Evolutionary conservation across 495 filamentous ascomycete genomes (phyloP), one percentile per base, ranked within the genome.

Genomic region (Aspergillus kassunensis): DNA sequence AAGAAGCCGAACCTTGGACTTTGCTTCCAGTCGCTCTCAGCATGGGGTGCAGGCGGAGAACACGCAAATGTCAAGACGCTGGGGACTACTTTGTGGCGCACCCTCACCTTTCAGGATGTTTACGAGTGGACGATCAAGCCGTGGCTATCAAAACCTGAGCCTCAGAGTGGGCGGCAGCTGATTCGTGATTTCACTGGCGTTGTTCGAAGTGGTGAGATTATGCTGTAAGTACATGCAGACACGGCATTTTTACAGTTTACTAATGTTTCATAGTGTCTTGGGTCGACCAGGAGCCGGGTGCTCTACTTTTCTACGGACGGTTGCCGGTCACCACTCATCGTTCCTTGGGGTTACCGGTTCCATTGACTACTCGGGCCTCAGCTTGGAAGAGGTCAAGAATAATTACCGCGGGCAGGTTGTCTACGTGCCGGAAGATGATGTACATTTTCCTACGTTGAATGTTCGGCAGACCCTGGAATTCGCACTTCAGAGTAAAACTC

Each of bases 271-370:
- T 44, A 68, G 65, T 6, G 90, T 96, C 12, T 72, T 96, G 12
- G 91, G 91, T 18, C 79, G 87, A 44, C 91, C 91, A 1, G 91
- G 91, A 3, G 83, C 84, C 7, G 90, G 90, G 29, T 96, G 91
- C 65, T 91, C 91, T 0, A 92, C 90, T 0, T 91, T 96, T 57
- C 73, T 96, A 15, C 91, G 91, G 61, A 82, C 85, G 16, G 84
- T 96, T 52, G 81, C 86, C 13, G 91, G 92, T 57, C 84, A 90
- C 54, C 80, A 89, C 20, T 80, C 76, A 45, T 91, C 90, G 6
- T 95, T 89, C 59, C 85, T 88, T 5, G 74, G 75, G 10, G 77
- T 95, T n/a, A 77, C 82, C 5, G 91, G 90, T 12, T 84, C 89
- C 13, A 86, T 95, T 0, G 73, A 83, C 2, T 95, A 92, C 61